These are phyloP conservation scores for Trichoderma aggressivum DNA, from an alignment of 2,329 filamentous ascomycete species.

Conservation along the genomic window DNA sequence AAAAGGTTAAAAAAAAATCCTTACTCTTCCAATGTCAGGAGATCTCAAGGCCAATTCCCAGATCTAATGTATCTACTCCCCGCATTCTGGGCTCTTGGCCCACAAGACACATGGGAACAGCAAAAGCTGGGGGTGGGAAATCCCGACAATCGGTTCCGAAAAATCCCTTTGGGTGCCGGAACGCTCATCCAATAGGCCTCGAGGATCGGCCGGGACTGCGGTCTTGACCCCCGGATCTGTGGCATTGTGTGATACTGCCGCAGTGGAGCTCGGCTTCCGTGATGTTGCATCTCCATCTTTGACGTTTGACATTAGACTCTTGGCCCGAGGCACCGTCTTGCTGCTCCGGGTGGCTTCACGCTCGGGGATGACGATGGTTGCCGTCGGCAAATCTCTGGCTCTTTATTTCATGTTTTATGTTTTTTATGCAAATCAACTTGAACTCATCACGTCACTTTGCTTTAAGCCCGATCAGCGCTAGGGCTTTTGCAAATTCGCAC, in stretches of 20 bases:
- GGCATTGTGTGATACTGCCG: slow-evolving; percentile 21
- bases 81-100: slow-evolving; percentile 16
- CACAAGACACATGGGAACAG: slow-evolving; percentile 16
- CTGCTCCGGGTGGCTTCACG: not conserved
- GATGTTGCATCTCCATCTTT: slow-evolving; percentile 12
- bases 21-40: not conserved
- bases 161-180: slow-evolving; percentile 27
- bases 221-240: slow-evolving; percentile 20
- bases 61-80: slow-evolving; percentile 9
- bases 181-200: slow-evolving; percentile 22
- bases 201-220: slow-evolving; percentile 15
- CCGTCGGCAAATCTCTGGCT: slow-evolving; percentile 17
- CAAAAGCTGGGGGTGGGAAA: slow-evolving; percentile 7
- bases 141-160: slow-evolving; percentile 23
- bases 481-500: slow-evolving; percentile 17
- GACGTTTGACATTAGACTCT: not conserved
- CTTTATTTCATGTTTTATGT: not conserved
- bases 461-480: slow-evolving; percentile 16
- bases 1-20: not conserved
- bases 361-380: not conserved
- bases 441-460: slow-evolving; percentile 11
- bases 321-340: not conserved
- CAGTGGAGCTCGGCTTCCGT: slow-evolving; percentile 24
- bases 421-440: not conserved
- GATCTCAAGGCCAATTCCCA: not conserved